Evolutionary conservation across 75 land plant species (phyloP).

Genomic region (Pinus tabuliformis): DNA sequence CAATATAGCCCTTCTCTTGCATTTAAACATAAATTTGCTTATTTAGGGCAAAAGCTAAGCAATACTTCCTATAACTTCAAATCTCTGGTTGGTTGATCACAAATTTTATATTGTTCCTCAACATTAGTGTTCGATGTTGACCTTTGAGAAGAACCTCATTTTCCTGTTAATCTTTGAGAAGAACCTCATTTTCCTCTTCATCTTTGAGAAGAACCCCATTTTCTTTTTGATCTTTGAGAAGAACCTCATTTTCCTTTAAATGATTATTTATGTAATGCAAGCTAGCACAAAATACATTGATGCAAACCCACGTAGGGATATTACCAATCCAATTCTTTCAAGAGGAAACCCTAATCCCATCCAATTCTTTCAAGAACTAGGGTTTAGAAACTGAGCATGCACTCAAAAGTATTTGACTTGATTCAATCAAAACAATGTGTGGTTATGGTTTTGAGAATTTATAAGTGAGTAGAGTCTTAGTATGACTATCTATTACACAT

Average conservation of each 20-base stretch:
- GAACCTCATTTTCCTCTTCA: too few species aligned
- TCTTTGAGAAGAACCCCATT: too few species aligned
- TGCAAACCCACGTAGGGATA: conserved; percentile 4
- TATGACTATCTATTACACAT: conserved; percentile 38
- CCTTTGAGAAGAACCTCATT: neutral
- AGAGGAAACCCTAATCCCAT: too few species aligned
- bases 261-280: conserved; percentile 10
- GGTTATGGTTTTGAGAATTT: conserved; percentile 24
- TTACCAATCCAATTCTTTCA: conserved; percentile 6
- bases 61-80: too few species aligned
- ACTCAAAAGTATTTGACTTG: conserved; percentile 27
- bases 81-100: too few species aligned
- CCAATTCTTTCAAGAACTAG: conserved; percentile 13
- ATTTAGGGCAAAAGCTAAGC: too few species aligned
- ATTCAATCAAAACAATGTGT: conserved; percentile 33
- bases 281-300: neutral
- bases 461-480: conserved; percentile 38
- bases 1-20: too few species aligned
- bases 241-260: conserved; percentile 9
- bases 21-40: too few species aligned
- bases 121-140: too few species aligned
- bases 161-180: too few species aligned
- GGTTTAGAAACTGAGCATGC: conserved; percentile 16
- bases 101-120: too few species aligned
- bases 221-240: neutral